phyloP scores from a whole-genome alignment of 352 stramenopile genomes.

The Globisporangium cystogenes region DNA sequence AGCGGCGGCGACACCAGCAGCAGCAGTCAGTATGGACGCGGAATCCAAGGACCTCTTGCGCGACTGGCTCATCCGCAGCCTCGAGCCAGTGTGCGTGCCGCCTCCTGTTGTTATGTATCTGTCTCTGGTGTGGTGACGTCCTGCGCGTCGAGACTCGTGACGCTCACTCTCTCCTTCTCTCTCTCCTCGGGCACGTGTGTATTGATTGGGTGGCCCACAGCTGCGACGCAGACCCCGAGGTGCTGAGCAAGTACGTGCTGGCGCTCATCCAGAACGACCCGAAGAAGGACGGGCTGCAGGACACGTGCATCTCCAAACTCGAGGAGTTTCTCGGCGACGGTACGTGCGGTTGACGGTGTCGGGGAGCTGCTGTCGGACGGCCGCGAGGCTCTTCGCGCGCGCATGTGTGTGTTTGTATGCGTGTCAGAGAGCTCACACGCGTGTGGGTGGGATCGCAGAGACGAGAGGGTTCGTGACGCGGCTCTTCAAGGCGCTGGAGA shows the following conservation, averaged over 20 bases:
- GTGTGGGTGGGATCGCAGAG: conserved; percentile 34
- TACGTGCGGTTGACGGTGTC: conserved; percentile 16
- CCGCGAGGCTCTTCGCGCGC: background rate
- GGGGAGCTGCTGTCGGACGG: background rate
- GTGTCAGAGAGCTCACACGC: no score
- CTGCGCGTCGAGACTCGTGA: no score
- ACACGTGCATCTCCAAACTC: conserved; percentile 71
- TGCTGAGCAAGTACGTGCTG: conserved; percentile 86
- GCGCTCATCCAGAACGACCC: conserved; percentile 82
- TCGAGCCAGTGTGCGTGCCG: conserved; percentile 74
- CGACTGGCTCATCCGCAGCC: conserved; percentile 81
- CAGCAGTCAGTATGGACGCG: conserved; percentile 46
- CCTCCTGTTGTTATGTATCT: background rate
- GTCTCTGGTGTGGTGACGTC: background rate
- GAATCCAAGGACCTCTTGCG: conserved; percentile 77
- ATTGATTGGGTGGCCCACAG: conserved; percentile 22
- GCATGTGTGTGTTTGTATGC: background rate
- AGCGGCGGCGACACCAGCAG: conserved; percentile 2
- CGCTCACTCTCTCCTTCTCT: background rate
- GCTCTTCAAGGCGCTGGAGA: conserved; percentile 62
- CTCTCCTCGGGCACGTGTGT: background rate
- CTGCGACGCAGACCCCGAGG: conserved; percentile 81
- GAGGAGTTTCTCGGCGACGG: conserved; percentile 84
- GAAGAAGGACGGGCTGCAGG: conserved; percentile 56
- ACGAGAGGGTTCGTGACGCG: conserved; percentile 64